These are phyloP conservation scores for Trichoderma polysporum DNA, from an alignment of 2,329 filamentous ascomycete species.

Conservation along the genomic window DNA sequence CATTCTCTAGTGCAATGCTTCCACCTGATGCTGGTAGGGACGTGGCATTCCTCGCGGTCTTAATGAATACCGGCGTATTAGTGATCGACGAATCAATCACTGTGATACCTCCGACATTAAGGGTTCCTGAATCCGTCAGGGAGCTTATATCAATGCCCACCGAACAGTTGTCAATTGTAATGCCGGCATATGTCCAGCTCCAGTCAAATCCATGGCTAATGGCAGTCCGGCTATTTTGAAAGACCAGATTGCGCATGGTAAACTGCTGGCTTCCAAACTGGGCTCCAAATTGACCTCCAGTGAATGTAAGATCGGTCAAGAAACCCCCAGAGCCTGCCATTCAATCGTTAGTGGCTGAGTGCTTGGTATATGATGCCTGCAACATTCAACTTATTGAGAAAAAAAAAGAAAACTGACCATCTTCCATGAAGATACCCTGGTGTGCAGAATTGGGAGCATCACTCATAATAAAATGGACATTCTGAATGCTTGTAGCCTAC, in stretches of 20 bases:
- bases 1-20: not conserved
- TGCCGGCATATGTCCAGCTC: slow-evolving; percentile 71
- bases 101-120: slow-evolving; percentile 52
- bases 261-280: slow-evolving; percentile 68
- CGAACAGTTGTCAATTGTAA: slow-evolving; percentile 61
- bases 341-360: not conserved
- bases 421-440: slow-evolving; percentile 61
- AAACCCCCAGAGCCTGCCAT: slow-evolving; percentile 59
- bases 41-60: slow-evolving; percentile 42
- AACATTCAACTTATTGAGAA: no score
- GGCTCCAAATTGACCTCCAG: slow-evolving; percentile 63
- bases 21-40: not conserved
- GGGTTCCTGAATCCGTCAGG: slow-evolving; percentile 33
- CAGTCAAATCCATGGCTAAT: slow-evolving; percentile 75
- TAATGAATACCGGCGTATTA: slow-evolving; percentile 66
- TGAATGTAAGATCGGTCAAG: slow-evolving; percentile 68
- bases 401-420: no score
- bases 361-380: no score
- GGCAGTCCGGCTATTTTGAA: slow-evolving; percentile 63
- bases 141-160: slow-evolving; percentile 63
- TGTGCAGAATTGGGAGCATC: slow-evolving; percentile 33
- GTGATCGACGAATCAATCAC: slow-evolving; percentile 71
- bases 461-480: slow-evolving; percentile 35
- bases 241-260: slow-evolving; percentile 66
- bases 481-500: slow-evolving; percentile 5